These are phyloP conservation scores for Russula abietina DNA, from an alignment of 768 basidiomycete genomes.

Conservation along the genomic window DNA sequence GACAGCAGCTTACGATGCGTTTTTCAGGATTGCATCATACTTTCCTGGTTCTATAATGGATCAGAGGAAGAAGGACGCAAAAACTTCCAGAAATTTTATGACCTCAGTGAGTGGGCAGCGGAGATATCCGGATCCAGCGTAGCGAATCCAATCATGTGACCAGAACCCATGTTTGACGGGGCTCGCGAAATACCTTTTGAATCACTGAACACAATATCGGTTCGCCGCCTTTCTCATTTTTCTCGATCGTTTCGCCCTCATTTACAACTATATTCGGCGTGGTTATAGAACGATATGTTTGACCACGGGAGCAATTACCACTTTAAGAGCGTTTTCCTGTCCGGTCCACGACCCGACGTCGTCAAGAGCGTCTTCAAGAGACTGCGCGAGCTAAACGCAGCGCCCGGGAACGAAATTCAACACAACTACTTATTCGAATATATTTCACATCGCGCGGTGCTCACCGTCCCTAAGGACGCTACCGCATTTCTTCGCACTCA, in stretches of 20 bases:
- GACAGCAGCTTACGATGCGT: neutral
- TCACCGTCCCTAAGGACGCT: constrained; percentile 27
- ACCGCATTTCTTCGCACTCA: constrained; percentile 40
- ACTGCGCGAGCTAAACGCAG: too few relatives aligned
- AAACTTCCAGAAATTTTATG: constrained; percentile 38
- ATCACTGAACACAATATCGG: constrained; percentile 40
- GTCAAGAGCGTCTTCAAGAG: too few relatives aligned
- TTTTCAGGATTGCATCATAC: constrained; percentile 36
- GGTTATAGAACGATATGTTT: constrained; percentile 35
- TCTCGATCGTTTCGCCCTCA: neutral
- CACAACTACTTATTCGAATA: constrained; percentile 39
- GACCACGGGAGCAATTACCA: constrained; percentile 38
- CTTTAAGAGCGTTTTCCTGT: constrained; percentile 36
- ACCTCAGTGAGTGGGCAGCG: constrained; percentile 14
- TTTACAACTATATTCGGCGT: neutral
- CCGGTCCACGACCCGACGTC: too few relatives aligned
- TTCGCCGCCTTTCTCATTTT: constrained; percentile 17
- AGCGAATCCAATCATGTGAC: neutral
- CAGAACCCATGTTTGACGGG: constrained; percentile 43
- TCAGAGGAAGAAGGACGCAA: constrained; percentile 42
- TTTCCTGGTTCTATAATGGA: constrained; percentile 45
- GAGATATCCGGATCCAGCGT: too few relatives aligned
- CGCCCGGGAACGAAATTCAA: too few relatives aligned
- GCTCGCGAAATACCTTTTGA: too few relatives aligned
- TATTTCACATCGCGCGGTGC: constrained; percentile 36